Conservation (phyloP, 768 basidiomycete genomes). For the Naganishia randhawae region DNA sequence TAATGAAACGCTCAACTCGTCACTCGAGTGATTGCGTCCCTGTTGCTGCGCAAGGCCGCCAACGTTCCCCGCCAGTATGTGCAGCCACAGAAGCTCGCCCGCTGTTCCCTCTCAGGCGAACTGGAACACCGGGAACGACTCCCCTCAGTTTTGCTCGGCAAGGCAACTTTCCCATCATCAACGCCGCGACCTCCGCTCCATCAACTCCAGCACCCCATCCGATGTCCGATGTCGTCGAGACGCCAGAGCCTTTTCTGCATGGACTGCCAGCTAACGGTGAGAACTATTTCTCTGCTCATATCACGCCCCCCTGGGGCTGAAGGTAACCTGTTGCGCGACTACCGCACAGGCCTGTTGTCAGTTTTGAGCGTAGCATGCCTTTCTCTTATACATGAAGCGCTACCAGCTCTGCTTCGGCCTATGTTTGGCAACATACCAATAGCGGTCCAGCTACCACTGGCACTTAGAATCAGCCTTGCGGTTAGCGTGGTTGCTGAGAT, state of each 20-base stretch:
- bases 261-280: not conserved
- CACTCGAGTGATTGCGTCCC: too few relatives aligned
- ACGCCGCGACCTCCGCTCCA: too few relatives aligned
- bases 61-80: too few relatives aligned
- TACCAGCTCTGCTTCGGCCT: not conserved
- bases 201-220: too few relatives aligned
- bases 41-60: too few relatives aligned
- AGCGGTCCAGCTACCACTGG: not conserved
- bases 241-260: not conserved
- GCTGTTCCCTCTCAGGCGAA: too few relatives aligned
- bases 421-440: slow-evolving; percentile 15
- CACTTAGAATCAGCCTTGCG: not conserved
- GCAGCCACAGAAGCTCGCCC: too few relatives aligned
- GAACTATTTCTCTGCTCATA: not conserved
- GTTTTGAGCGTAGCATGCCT: not conserved
- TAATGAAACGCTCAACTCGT: too few relatives aligned
- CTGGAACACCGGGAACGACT: too few relatives aligned
- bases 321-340: not conserved
- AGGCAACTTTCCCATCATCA: too few relatives aligned
- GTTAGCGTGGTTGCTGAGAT: not conserved
- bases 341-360: not conserved
- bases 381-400: not conserved
- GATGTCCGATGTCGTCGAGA: not conserved
- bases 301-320: not conserved
- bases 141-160: too few relatives aligned